Conservation (phyloP, 1,284 basidiomycete species). For the Takashimella tepidaria region DNA sequence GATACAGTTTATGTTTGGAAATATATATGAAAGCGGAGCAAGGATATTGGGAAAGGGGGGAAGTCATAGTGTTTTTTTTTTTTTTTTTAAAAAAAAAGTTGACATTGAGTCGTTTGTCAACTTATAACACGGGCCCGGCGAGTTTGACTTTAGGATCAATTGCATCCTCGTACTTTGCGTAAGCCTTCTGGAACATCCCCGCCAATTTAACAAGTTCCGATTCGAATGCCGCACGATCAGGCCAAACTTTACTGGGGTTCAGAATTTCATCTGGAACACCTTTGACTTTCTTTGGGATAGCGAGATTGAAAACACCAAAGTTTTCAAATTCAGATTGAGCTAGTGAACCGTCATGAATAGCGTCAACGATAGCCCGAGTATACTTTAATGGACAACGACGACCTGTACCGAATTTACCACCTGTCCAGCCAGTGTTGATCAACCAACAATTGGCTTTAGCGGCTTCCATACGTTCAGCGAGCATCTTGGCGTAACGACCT, state of each 20-base stretch:
- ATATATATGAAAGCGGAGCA: too few species aligned
- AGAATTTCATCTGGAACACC: constrained; percentile 84
- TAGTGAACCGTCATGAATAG: constrained; percentile 91
- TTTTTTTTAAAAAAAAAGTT: too few species aligned
- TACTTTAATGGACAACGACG: constrained; percentile 92
- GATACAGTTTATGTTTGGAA: too few species aligned
- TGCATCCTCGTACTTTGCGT: constrained; percentile 79
- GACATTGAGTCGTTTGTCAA: constrained; percentile 16
- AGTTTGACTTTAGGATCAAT: constrained; percentile 69
- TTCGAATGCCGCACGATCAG: constrained; percentile 77
- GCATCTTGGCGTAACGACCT: constrained; percentile 92
- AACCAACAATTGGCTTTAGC: constrained; percentile 94
- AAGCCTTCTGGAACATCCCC: constrained; percentile 89
- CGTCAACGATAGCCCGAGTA: constrained; percentile 93
- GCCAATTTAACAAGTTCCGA: constrained; percentile 78
- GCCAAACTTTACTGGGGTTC: constrained; percentile 79
- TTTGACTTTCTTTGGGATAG: constrained; percentile 71
- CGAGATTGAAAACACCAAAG: constrained; percentile 71
- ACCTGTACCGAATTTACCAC: constrained; percentile 85
- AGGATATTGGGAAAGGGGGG: too few species aligned
- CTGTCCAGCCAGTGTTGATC: constrained; percentile 99
- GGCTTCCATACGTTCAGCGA: constrained; percentile 89
- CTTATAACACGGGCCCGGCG: constrained; percentile 60
- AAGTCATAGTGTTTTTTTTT: too few species aligned
- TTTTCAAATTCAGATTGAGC: constrained; percentile 78